Base-by-base conservation (phyloP, 306 rosid genomes). In the Castanopsis chinensis region DNA sequence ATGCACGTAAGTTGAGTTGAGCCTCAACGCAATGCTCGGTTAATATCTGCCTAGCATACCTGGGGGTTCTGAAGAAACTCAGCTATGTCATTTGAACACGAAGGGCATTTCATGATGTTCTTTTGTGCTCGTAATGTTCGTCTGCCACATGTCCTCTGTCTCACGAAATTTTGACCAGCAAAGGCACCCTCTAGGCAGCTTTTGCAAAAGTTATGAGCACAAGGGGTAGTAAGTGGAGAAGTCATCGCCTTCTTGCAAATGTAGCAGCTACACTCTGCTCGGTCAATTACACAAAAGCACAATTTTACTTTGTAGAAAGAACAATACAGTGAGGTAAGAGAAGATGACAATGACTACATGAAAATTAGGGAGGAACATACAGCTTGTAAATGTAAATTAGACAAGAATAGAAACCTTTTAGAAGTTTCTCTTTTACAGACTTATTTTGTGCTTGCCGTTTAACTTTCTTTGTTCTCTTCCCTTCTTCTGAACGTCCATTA, bases 1-100 rank as follows among this genome's bases (percentile, higher is more conserved):
- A 28, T 28, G 18, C 17, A 25, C 25, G 3, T 10, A 30, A 5
- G 65, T 21, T 35, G 37, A 33, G 37, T 37, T 21, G 65, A 20
- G 28, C 27, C 65, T 3, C 5, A 21, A 59, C 1, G 28, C 65
- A 64, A 30, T 30, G n/a, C 12, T 5, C 5, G 2, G 21, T 64
- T 64, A 1, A 55, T 33, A 76, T 60, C 18, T 41, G 30, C 54
- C 6, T 6, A 32, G 54, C 74, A 32, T 73, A 94, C 97, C 96
- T 94, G 94, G 12, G 85, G 90, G 68, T 87, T 89, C 64, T 89
- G 94, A 79, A 92, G 93, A 81, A 83, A 94, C 1, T 91, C 94
- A 80, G 97, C 85, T 4, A 91, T 91, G 67, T 94, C 94, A 1
- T 19, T 75, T 19, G 90, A 56, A 69, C 97, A 92, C n/a, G 90